Evolutionary conservation across 108 stramenopile genomes (phyloP).

Genomic region (Skeletonema grethae): DNA sequence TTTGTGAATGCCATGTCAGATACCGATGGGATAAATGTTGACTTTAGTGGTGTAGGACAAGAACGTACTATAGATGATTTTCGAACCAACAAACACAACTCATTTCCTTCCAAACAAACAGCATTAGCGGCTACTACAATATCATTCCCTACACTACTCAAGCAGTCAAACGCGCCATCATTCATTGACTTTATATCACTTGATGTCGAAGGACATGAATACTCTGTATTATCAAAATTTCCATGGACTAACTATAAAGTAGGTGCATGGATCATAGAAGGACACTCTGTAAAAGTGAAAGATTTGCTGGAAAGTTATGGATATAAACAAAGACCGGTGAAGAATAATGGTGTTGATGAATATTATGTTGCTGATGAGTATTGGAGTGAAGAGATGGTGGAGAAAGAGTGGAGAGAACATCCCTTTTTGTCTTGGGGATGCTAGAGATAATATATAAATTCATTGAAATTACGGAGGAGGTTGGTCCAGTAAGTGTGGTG

Average conservation of each 20-base stretch:
- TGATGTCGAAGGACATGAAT: slow-evolving; percentile 17
- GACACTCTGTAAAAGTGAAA: background rate
- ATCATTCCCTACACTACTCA: slow-evolving; percentile 1
- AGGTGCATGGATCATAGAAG: slow-evolving; percentile 13
- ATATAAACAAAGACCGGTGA: too few relatives aligned
- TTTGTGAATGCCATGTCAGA: slow-evolving; percentile 22
- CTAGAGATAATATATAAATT: too few relatives aligned
- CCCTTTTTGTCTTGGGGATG: too few relatives aligned
- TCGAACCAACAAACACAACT: too few relatives aligned
- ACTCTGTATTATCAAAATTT: slow-evolving; percentile 8
- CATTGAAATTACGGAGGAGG: too few relatives aligned
- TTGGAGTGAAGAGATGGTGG: background rate
- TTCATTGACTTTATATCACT: slow-evolving; percentile 15
- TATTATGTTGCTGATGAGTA: too few relatives aligned
- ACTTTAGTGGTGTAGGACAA: slow-evolving; percentile 4
- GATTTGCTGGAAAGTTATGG: too few relatives aligned
- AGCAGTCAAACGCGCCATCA: slow-evolving; percentile 10
- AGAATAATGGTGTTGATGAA: too few relatives aligned
- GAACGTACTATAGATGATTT: too few relatives aligned
- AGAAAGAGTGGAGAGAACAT: background rate
- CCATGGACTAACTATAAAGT: slow-evolving; percentile 12
- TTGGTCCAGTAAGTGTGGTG: too few relatives aligned
- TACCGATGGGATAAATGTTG: slow-evolving; percentile 5
- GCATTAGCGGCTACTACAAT: too few relatives aligned
- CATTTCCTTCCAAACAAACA: too few relatives aligned